These are phyloP conservation scores for Mollisiaceae sp. DNA, from an alignment of 2,329 filamentous ascomycete species.

Conservation along the genomic window DNA sequence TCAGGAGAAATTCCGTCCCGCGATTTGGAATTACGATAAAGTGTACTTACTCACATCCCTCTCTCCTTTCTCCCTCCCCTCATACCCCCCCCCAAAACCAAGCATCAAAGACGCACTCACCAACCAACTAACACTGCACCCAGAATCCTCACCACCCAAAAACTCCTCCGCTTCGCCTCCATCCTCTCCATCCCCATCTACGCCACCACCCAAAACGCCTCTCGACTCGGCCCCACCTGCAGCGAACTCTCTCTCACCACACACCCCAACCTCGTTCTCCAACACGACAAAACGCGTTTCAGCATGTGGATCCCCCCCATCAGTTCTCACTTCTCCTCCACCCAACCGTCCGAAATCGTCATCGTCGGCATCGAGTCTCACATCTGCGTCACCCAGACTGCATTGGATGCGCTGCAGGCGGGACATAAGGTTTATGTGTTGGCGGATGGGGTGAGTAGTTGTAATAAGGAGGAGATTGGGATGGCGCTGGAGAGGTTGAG, in stretches of 20 bases:
- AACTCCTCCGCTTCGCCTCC: constrained; percentile 68
- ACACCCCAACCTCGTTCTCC: too few species aligned
- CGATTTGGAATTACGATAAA: constrained; percentile 84
- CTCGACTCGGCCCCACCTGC: constrained; percentile 81
- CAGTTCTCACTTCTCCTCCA: constrained; percentile 45
- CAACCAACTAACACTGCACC: background rate
- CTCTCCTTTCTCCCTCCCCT: constrained; percentile 8
- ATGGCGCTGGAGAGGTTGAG: constrained; percentile 79
- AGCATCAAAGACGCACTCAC: too few species aligned
- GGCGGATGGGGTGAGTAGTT: constrained; percentile 88
- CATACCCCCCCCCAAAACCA: background rate
- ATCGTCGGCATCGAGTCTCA: constrained; percentile 93
- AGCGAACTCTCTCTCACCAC: constrained; percentile 64
- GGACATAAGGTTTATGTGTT: constrained; percentile 87
- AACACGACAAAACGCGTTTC: constrained; percentile 87
- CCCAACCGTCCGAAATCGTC: constrained; percentile 62
- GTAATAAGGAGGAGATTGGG: constrained; percentile 80
- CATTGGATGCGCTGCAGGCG: constrained; percentile 75
- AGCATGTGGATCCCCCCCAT: constrained; percentile 83
- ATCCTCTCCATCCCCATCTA: constrained; percentile 78
- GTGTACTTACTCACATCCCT: constrained; percentile 57
- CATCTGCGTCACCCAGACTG: constrained; percentile 93
- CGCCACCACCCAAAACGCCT: constrained; percentile 83
- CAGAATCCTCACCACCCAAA: constrained; percentile 69
- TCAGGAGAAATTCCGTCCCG: constrained; percentile 87